Percentiles rank a stretch among this genome's conserved stretches.
phyloP scores from a whole-genome alignment of 805 yeast species.

The Wickerhamiella shivajii region DNA sequence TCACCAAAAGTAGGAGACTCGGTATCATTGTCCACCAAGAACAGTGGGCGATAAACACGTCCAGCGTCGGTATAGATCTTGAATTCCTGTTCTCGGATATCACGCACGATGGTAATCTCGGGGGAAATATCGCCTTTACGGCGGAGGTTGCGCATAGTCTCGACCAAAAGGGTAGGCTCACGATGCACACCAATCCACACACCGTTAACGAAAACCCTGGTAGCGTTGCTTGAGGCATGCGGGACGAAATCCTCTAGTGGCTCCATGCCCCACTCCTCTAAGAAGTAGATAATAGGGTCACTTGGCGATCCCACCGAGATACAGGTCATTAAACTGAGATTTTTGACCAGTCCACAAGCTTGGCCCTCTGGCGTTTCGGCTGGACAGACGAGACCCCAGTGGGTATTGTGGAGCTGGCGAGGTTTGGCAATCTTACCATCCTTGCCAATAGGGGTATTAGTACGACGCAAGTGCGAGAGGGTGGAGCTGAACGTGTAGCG shows the following conservation, averaged over 20 bases:
- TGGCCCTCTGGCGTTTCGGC: conserved; percentile 99
- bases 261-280: conserved; percentile 99
- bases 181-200: conserved; percentile 99
- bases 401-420: conserved; percentile 96
- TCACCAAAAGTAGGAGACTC: conserved; percentile 47
- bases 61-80: conserved; percentile 97
- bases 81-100: conserved; percentile 91
- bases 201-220: conserved; percentile 93
- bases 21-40: conserved; percentile 70
- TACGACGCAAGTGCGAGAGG: conserved; percentile 93
- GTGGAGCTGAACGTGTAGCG: conserved; percentile 98
- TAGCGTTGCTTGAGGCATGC: conserved; percentile 76
- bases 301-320: conserved; percentile 97
- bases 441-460: conserved; percentile 97
- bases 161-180: conserved; percentile 85
- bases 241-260: conserved; percentile 94
- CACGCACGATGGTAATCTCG: conserved; percentile 92
- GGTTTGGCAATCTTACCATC: conserved; percentile 99
- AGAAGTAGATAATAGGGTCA: conserved; percentile 78
- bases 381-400: conserved; percentile 99
- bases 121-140: conserved; percentile 92
- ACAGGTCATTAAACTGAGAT: conserved; percentile 90
- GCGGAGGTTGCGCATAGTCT: conserved; percentile 79
- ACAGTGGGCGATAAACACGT: conserved; percentile 91
- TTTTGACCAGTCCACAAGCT: conserved; percentile 98